Base-by-base conservation (phyloP, 805 yeast species). In the Yamadazyma tumulicola region DNA sequence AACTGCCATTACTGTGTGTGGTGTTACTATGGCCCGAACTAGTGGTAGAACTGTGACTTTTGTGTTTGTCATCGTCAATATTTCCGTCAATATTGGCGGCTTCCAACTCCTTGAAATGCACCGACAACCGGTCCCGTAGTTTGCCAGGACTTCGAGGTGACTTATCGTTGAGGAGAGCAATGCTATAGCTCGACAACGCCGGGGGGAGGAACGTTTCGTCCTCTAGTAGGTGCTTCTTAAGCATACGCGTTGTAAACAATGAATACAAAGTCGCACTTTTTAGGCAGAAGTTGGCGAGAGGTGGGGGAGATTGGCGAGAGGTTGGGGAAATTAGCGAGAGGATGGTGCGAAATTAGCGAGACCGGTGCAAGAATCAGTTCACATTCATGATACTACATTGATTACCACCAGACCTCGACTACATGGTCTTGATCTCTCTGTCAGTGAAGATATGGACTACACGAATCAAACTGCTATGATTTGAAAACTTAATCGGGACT, bases 151-250 rank as follows among this genome's bases (percentile, higher is more conserved):
- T n/a, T n/a, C n/a, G n/a, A n/a, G n/a, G n/a, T n/a, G n/a, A n/a
- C 26, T 55, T 41, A 20, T 64, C 70, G 26, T 69, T 64, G 24
- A 77, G 55, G 16, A 77, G 54, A 17, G 78, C 81, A 14, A 74
- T 61, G 23, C 79, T 75, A 47, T 76, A 78, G 5, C 76, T 67
- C 48, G 81, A 76, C 39, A 77, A 59, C 10, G 75, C 76, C 2
- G 84, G 84, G 1, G 82, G 82, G 28, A 71, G 62, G 47, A 72
- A 72, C 25, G 74, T 70, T 40, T 75, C 81, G 28, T 70, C 76
- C 19, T 70, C 70, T 11, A 41, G 38, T 13, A 41, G 27, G 27
- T 39, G 49, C 29, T 26, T 26, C 23, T n/a, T n/a, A n/a, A n/a
- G n/a, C n/a, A 5, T 28, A 19, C 31, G 31, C 31, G 31, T 28